Evolutionary conservation across 257 asterid species (phyloP), one percentile per base, ranked within the genome.

Genomic region (Henckelia pumila): DNA sequence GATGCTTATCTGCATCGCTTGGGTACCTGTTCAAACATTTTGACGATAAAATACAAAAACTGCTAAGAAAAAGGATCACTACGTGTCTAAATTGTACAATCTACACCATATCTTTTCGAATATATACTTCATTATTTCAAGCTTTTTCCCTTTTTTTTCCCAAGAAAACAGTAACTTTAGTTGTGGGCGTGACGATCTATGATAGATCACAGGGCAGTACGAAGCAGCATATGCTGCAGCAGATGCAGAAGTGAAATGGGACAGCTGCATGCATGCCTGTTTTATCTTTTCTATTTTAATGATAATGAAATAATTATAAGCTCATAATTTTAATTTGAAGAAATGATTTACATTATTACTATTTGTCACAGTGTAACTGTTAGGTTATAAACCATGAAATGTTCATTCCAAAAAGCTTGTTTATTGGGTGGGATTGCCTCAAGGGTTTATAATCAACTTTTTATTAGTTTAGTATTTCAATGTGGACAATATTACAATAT

Each of bases 1-100:
- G 96, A 76, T 88, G 98, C 82, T 94, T 94, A 94, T 94, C 98
- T 60, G 99, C 99, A 77, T 94, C 99, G 83, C 99, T 94, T 81
- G 99, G 99, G 72, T 94, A 94, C 95, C 99, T 94, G 96, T 37
- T 11, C 8, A 37, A 37, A 85, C 85, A 84, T 79, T 80, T 66
- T 79, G 83, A 83, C 84, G 79, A 71, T 72, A 73, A 76, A 68
- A 76, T 56, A 69, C 68, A 71, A 84, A 74, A 75, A 37, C 49
- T 8, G 49, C 47, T 9, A 35, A 3, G 81, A 83, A 77, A 83
- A 78, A 56, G 85, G 7, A 62, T 49, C 70, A 30, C 59, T 40
- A 9, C 32, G 72, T 77, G 61, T 83, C 84, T 56, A 68, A 81
- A 77, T 68, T 70, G 67, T 78, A 86, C 70, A 79, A 78, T 73